phyloP scores from a whole-genome alignment of 2,329 filamentous ascomycete genomes.

The Fonsecaea erecta region DNA sequence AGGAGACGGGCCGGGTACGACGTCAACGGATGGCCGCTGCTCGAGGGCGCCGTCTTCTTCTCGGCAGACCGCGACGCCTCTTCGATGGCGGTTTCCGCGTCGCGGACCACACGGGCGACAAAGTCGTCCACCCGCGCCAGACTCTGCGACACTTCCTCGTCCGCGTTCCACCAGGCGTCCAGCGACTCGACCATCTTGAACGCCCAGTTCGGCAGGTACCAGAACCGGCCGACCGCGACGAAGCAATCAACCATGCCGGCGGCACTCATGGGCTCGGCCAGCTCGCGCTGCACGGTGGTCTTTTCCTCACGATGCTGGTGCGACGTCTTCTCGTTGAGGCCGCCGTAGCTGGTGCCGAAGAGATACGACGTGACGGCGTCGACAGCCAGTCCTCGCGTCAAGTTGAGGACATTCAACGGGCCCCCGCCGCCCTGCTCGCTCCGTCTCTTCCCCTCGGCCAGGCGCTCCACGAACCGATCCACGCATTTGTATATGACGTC shows the following conservation, averaged over 20 bases:
- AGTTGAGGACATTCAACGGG: conserved; percentile 55
- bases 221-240: conserved; percentile 60
- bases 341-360: conserved; percentile 58
- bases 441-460: conserved; percentile 44
- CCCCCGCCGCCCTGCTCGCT: conserved; percentile 32
- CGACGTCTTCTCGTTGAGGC: conserved; percentile 46
- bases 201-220: conserved; percentile 54
- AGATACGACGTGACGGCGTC: conserved; percentile 61
- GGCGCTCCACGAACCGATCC: conserved; percentile 48
- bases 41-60: conserved; percentile 5
- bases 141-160: conserved; percentile 29
- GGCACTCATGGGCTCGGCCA: conserved; percentile 43
- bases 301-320: conserved; percentile 16
- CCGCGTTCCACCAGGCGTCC: conserved; percentile 34
- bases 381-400: conserved; percentile 56
- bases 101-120: conserved; percentile 30
- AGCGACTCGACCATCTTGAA: conserved; percentile 36
- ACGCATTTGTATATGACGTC: conserved; percentile 49
- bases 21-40: conserved; percentile 24
- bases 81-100: conserved; percentile 24
- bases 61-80: conserved; percentile 20
- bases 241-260: conserved; percentile 59
- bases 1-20: conserved; percentile 37
- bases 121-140: conserved; percentile 36
- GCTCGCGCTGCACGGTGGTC: conserved; percentile 19